Base-by-base conservation (phyloP, 1,284 basidiomycete genomes). In the Ustilago nuda region DNA sequence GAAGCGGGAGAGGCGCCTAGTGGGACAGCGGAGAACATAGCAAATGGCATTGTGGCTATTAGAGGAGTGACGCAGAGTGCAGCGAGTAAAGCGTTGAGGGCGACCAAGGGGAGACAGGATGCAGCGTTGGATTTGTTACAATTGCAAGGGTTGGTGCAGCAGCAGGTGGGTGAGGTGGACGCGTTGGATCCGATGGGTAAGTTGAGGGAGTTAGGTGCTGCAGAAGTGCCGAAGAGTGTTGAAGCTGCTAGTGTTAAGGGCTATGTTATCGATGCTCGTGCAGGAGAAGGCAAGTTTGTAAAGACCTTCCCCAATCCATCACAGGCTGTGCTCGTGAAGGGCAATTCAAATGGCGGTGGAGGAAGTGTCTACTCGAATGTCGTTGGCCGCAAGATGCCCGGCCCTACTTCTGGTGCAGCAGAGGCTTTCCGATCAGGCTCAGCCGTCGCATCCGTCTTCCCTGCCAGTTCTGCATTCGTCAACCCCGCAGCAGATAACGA, bases 41-140 rank as follows among this genome's bases (percentile, higher is more conserved):
- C 59, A 13, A 56, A 77, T 2, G 65, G 65, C 1, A 76, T 85
- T 17, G 67, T 71, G 0, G 61, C 60, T 5, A 67, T 85, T 35
- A 59, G 78, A 1, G 66, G 56, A 0, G 56, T 65, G 8, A 57
- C 60, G 12, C 39, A 19, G 9, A 17, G 45, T 6, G 36, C 61
- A 5, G 76, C 81, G 3, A 41, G 56, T 11, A 64, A 66, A 48
- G 79, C 80, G 3, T 54, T 84, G 13, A 66, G 72, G 17, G 80
- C 83, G 17, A 82, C 83, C 5, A 73, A 79, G 43, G 84, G 82
- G 2, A 57, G 78, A 36, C 77, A 83, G 51, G 80, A 83, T 45
- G 79, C 83, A 2, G 76, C 79, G 19, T 57, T 85, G 33, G 84
- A 85, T 59, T 55, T 85, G n/a, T 54, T 84, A 3, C 72, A 83